Evolutionary conservation across 306 rosid species (phyloP).

Genomic region (Abrus pulchellus): DNA sequence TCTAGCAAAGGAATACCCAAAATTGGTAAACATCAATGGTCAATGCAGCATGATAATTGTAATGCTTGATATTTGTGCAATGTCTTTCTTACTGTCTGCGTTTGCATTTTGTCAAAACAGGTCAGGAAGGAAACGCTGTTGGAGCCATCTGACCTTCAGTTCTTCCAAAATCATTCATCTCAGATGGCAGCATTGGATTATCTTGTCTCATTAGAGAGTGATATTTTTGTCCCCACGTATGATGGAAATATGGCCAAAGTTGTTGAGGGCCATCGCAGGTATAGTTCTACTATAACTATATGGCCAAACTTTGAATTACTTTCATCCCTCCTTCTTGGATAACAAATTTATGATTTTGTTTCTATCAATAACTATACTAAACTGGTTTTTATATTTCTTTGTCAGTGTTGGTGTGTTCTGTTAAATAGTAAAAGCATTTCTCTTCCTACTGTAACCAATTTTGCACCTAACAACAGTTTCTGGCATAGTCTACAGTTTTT

Average conservation of each 20-base stretch:
- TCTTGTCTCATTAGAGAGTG: slow-evolving; percentile 95
- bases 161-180: slow-evolving; percentile 96
- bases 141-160: slow-evolving; percentile 82
- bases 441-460: not conserved
- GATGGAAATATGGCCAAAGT: slow-evolving; percentile 99
- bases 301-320: not conserved
- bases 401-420: not conserved
- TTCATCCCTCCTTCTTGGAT: not conserved
- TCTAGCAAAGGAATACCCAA: slow-evolving; percentile 84
- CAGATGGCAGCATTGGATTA: slow-evolving; percentile 99
- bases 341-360: not conserved
- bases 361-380: not conserved
- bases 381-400: not conserved
- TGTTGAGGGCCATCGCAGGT: slow-evolving; percentile 99
- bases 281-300: slow-evolving; percentile 35
- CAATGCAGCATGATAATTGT: slow-evolving; percentile 20
- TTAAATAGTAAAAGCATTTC: not conserved
- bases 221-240: slow-evolving; percentile 95
- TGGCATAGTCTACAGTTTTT: not conserved
- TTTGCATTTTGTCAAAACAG: slow-evolving; percentile 61
- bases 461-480: not conserved
- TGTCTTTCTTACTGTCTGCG: slow-evolving; percentile 31
- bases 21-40: slow-evolving; percentile 64
- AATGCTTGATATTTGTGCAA: slow-evolving; percentile 27
- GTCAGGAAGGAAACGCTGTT: slow-evolving; percentile 94